Percentiles rank a stretch among this genome's conserved stretches.
Evolutionary conservation across 108 stramenopile species (phyloP).

Genomic region (Skeletonema marinoi): DNA sequence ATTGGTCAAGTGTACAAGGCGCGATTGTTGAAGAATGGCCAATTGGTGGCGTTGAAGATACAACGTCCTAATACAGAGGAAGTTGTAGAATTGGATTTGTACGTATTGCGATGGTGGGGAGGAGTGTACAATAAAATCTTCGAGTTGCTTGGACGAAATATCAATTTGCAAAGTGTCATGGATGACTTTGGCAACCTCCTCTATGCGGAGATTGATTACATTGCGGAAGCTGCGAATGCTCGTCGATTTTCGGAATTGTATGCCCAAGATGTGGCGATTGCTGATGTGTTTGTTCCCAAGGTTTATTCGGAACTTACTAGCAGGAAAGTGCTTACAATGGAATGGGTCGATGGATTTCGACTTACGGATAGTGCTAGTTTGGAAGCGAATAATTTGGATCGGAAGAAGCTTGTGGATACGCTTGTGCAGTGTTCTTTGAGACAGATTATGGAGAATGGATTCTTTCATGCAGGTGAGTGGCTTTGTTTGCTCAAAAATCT

Average conservation of each 20-base stretch:
- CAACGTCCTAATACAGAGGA: slow-evolving; percentile 94
- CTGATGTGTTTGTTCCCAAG: slow-evolving; percentile 92
- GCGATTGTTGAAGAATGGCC: slow-evolving; percentile 82
- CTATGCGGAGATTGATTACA: slow-evolving; percentile 96
- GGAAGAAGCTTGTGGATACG: slow-evolving; percentile 87
- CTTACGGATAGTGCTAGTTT: slow-evolving; percentile 81
- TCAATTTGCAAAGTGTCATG: slow-evolving; percentile 91
- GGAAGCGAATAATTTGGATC: slow-evolving; percentile 67
- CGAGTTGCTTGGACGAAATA: slow-evolving; percentile 75
- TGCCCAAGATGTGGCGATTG: slow-evolving; percentile 71
- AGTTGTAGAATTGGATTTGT: slow-evolving; percentile 93
- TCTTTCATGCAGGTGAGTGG: slow-evolving; percentile 60
- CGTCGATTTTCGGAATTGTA: slow-evolving; percentile 94
- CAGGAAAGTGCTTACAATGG: slow-evolving; percentile 93
- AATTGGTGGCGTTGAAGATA: slow-evolving; percentile 92
- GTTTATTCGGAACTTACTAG: slow-evolving; percentile 91
- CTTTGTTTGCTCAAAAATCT: slow-evolving; percentile 1
- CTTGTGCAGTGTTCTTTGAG: slow-evolving; percentile 91
- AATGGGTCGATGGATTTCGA: slow-evolving; percentile 94
- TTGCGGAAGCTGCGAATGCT: slow-evolving; percentile 96
- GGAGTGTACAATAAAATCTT: slow-evolving; percentile 82
- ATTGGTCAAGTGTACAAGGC: slow-evolving; percentile 95
- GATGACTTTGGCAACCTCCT: slow-evolving; percentile 96
- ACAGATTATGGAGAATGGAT: slow-evolving; percentile 95
- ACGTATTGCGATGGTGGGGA: slow-evolving; percentile 94